These are phyloP conservation scores for Zostera marina DNA, from an alignment of 116 monocot species.

Conservation along the genomic window DNA sequence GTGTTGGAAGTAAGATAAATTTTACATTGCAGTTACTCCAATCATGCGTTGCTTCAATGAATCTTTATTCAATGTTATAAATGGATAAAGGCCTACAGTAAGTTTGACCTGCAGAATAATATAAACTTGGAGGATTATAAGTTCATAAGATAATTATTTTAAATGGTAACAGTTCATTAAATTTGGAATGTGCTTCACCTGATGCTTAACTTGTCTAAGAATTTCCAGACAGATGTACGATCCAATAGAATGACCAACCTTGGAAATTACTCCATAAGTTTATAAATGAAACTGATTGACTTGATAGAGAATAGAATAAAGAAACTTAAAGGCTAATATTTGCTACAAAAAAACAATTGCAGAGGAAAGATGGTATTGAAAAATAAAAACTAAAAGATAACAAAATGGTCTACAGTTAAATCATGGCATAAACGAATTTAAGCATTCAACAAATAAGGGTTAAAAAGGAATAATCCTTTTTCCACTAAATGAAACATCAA, in stretches of 20 bases:
- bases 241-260: slow-evolving; percentile 96
- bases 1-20: neutral
- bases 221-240: slow-evolving; percentile 68
- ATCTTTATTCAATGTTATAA: slow-evolving; percentile 44
- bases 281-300: neutral
- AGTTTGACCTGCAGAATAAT: slow-evolving; percentile 37
- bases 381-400: neutral
- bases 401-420: neutral
- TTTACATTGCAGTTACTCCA: slow-evolving; percentile 37
- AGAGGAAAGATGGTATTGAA: neutral
- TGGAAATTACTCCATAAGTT: slow-evolving; percentile 7
- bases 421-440: neutral
- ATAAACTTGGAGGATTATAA: neutral
- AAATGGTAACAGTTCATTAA: neutral
- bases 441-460: neutral
- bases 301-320: neutral
- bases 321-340: neutral
- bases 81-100: slow-evolving; percentile 65
- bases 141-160: neutral
- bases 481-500: slow-evolving; percentile 1
- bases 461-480: neutral
- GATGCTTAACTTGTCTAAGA: slow-evolving; percentile 28
- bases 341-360: neutral
- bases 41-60: slow-evolving; percentile 49
- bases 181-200: neutral